Conservation (phyloP, 805 yeast species). For the Wickerhamiella parazyma region DNA sequence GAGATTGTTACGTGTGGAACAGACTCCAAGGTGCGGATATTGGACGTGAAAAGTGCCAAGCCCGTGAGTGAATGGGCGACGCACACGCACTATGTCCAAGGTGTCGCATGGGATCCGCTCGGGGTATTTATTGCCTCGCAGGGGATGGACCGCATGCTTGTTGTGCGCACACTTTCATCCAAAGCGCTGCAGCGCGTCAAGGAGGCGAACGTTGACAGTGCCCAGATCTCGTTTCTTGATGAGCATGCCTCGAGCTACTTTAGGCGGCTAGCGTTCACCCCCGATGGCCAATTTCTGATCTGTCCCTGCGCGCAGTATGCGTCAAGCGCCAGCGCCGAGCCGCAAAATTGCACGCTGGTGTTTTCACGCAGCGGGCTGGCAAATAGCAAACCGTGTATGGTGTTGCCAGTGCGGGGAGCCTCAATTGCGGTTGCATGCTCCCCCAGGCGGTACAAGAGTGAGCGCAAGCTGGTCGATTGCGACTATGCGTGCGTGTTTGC, state of each 20-base stretch:
- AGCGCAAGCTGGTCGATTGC: not conserved
- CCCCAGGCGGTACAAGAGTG: conserved; percentile 2
- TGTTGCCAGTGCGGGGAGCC: conserved; percentile 54
- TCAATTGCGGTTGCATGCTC: conserved; percentile 51
- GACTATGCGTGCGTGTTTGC: conserved; percentile 73
- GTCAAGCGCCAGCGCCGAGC: conserved; percentile 7
- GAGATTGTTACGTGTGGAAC: conserved; percentile 79
- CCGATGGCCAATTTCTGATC: conserved; percentile 72
- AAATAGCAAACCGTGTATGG: conserved; percentile 53
- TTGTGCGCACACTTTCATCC: conserved; percentile 42
- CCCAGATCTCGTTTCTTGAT: conserved; percentile 34
- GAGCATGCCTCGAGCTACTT: conserved; percentile 86
- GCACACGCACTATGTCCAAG: conserved; percentile 87
- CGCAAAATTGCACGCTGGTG: conserved; percentile 47
- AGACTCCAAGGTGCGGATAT: conserved; percentile 72
- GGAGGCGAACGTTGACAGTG: not conserved
- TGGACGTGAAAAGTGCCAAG: conserved; percentile 42
- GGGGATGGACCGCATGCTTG: conserved; percentile 75
- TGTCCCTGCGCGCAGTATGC: conserved; percentile 54
- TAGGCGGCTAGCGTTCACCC: conserved; percentile 72
- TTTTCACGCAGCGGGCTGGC: conserved; percentile 59
- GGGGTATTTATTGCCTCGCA: conserved; percentile 71
- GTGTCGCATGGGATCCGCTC: conserved; percentile 89
- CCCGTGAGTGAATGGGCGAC: conserved; percentile 49
- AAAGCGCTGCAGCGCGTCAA: not conserved